phyloP scores from a whole-genome alignment of 768 basidiomycete species.

The Lactarius psammicola region DNA sequence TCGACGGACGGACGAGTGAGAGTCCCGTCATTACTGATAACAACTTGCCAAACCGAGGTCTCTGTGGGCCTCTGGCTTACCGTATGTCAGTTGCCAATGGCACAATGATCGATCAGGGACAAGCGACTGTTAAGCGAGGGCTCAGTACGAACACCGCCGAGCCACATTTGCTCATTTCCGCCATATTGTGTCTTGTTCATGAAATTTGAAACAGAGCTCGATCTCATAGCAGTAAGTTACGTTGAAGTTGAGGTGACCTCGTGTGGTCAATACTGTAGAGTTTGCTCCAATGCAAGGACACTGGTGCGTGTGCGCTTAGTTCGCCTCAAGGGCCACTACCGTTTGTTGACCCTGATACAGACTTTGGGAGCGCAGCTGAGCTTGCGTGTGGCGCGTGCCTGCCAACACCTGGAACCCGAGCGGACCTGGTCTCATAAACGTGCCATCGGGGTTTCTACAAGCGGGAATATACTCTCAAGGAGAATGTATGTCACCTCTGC shows the following conservation, averaged over 20 bases:
- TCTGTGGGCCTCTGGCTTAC: slow-evolving; percentile 9
- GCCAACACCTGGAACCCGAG: neutral
- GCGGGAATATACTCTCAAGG: neutral
- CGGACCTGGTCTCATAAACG: neutral
- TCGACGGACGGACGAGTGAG: neutral
- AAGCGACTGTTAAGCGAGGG: slow-evolving; percentile 18
- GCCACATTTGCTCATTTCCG: slow-evolving; percentile 7
- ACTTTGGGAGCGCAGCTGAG: neutral
- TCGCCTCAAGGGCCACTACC: neutral
- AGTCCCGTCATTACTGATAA: neutral
- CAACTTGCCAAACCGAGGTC: neutral
- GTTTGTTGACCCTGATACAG: neutral
- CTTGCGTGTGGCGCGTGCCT: slow-evolving; percentile 9
- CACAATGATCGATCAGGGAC: slow-evolving; percentile 18
- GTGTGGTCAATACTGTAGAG: neutral
- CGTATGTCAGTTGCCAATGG: slow-evolving; percentile 6
- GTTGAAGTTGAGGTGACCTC: neutral
- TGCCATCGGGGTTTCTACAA: neutral
- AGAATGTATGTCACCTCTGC: neutral
- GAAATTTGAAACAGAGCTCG: neutral
- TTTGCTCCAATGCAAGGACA: neutral
- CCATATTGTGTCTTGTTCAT: neutral
- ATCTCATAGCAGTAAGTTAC: neutral
- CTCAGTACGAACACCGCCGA: slow-evolving; percentile 10
- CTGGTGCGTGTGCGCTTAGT: neutral